Conservation (phyloP, 2,329 filamentous ascomycete genomes). For the Phyllosticta citrichinensis region DNA sequence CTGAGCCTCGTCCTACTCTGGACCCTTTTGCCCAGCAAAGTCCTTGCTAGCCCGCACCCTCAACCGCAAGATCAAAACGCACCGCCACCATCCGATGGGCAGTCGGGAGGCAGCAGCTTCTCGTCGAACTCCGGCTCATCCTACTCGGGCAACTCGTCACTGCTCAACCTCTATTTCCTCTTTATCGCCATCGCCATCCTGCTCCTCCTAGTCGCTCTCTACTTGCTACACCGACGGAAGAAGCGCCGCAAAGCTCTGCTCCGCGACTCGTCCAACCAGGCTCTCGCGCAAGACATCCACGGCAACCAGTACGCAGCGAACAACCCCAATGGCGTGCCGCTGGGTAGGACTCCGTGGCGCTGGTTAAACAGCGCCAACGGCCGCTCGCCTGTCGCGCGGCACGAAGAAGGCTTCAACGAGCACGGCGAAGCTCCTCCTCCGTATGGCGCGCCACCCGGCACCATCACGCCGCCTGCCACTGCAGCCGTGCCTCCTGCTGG, state of each 20-base stretch:
- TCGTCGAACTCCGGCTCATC: neutral
- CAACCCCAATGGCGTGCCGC: constrained; percentile 13
- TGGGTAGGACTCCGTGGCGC: constrained; percentile 11
- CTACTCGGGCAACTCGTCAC: constrained; percentile 11
- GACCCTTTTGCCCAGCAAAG: constrained; percentile 26
- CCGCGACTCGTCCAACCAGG: constrained; percentile 21
- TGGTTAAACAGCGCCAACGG: constrained; percentile 18
- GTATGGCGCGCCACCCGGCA: constrained; percentile 33
- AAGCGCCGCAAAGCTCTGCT: constrained; percentile 21
- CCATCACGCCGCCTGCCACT: neutral
- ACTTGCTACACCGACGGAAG: constrained; percentile 37
- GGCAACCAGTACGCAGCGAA: constrained; percentile 15
- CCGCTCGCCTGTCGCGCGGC: constrained; percentile 14
- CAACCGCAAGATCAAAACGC: constrained; percentile 4
- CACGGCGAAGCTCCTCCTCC: constrained; percentile 56
- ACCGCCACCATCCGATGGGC: constrained; percentile 1
- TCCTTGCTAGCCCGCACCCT: constrained; percentile 17
- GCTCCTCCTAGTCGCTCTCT: constrained; percentile 31
- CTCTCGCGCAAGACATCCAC: constrained; percentile 27
- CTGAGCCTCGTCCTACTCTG: constrained; percentile 11
- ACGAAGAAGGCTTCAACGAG: constrained; percentile 52
- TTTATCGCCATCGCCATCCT: constrained; percentile 45
- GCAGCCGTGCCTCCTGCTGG: neutral
- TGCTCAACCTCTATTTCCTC: constrained; percentile 44
- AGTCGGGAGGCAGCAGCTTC: neutral